Evolutionary conservation across 1,284 basidiomycete genomes (phyloP), one percentile per base, ranked within the genome.

Genomic region (Pascua sp.): DNA sequence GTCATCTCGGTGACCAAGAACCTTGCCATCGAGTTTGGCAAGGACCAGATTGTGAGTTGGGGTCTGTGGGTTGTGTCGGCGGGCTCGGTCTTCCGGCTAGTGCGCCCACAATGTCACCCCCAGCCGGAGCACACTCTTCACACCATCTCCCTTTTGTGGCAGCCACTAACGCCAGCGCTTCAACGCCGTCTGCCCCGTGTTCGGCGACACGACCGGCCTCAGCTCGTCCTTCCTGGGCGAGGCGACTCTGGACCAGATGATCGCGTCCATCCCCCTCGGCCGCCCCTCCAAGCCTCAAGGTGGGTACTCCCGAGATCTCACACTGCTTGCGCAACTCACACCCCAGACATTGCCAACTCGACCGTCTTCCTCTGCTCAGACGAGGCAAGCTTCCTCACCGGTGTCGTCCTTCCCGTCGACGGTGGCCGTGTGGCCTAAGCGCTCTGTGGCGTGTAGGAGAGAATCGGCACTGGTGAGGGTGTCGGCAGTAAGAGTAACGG

Each of bases 381-480:
- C 46, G 58, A 62, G 42, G 60, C 63, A 2, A 47, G 53, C 32
- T 67, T 61, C 60, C 59, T 65, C 46, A 67, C 56, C 11, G 65
- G 65, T 8, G 56, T 61, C 40, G 60, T 54, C 2, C 56, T 61
- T 12, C 60, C 60, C 17, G 60, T 61, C 45, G 60, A 61, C 46
- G 60, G 60, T 11, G 60, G 60, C 15, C 55, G 59, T 38, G 51
- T 60, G 4, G 59, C 59, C 2, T 61, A 52, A 53, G 24, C 36
- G 5, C 42, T n/a, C 9, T 43, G 42, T n/a, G n/a, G n/a, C 13
- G 7, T 12, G 42, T 13, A 4, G 41, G 41, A 42, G 41, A 42
- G 7, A 32, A 32, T 4, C 7, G 24, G 24, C 24, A 7, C 24
- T 32, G 3, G 24, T 32, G 24, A 32, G 24, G 24, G 3, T 32